Evolutionary conservation across 2,329 filamentous ascomycete genomes (phyloP), one percentile per base, ranked within the genome.

Genomic region (Pseudocercospora eumusae): DNA sequence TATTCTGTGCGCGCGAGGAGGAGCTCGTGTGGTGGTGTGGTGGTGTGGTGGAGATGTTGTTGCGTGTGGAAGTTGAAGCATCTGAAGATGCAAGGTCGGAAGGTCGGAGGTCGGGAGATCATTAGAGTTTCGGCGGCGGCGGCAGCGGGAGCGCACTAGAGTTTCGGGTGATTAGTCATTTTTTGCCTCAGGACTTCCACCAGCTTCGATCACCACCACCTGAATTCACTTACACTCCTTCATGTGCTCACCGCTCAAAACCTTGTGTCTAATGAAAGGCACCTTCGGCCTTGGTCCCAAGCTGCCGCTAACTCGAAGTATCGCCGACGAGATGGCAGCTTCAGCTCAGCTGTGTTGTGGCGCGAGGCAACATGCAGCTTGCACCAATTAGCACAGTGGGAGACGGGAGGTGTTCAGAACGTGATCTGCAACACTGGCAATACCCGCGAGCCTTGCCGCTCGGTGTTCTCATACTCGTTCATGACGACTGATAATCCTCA

Each of bases 121-220:
- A n/a, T n/a, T n/a, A n/a, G n/a, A n/a, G n/a, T n/a, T n/a, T n/a
- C n/a, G n/a, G n/a, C n/a, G n/a, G n/a, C n/a, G n/a, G n/a, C 42
- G 42, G 42, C 42, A 23, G 42, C 42, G 5, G 23, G 42, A 45
- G n/a, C n/a, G n/a, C n/a, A n/a, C n/a, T 45, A 45, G 42, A 47
- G 44, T 55, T 55, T 21, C 28, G 31, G 1, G 7, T 4, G 25
- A 11, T 58, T 36, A 20, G 21, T 52, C n/a, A 58, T 18, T 20
- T 52, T 21, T 9, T 58, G 56, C 56, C 56, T 50, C 7, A 58
- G 56, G 56, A 18, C 15, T 33, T 57, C 25, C 18, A 23, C 5
- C 21, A 10, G 13, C 42, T 58, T 50, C 42, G 11, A 42, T 42
- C 18, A 25, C 18, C 9, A 1, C 18, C 9, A n/a, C 44, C 23